phyloP scores from a whole-genome alignment of 1,284 basidiomycete genomes.

The Fereydounia khargensis region DNA sequence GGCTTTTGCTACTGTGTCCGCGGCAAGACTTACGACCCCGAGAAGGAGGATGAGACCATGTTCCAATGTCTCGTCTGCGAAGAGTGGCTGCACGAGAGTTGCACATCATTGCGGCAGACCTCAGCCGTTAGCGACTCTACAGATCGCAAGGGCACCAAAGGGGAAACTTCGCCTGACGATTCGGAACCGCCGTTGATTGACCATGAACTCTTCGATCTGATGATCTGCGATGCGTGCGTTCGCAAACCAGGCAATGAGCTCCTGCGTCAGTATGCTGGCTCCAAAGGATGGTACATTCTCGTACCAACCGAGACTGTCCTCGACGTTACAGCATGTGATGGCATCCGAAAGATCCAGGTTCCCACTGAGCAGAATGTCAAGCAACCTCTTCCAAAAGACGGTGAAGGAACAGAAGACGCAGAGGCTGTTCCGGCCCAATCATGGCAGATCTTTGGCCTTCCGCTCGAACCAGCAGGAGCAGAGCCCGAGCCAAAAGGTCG shows the following conservation, averaged over 20 bases:
- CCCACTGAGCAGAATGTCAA: conserved; percentile 20
- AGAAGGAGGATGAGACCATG: conserved; percentile 58
- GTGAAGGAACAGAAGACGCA: too few species aligned
- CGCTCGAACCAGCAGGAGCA: conserved; percentile 21
- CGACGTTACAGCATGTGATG: conserved; percentile 9
- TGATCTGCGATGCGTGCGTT: conserved; percentile 53
- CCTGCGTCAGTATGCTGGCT: conserved; percentile 40
- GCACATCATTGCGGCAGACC: conserved; percentile 35
- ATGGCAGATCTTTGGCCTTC: conserved; percentile 32
- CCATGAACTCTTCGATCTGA: conserved; percentile 43
- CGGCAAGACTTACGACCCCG: conserved; percentile 57
- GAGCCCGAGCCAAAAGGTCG: conserved; percentile 13
- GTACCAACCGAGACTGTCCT: conserved; percentile 9
- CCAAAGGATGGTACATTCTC: conserved; percentile 36
- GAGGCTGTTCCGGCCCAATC: too few species aligned
- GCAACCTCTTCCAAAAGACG: too few species aligned
- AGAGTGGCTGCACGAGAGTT: conserved; percentile 59
- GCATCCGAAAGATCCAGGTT: conserved; percentile 17
- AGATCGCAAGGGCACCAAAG: neutral
- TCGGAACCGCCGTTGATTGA: conserved; percentile 31
- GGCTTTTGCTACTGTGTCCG: conserved; percentile 58
- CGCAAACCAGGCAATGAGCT: conserved; percentile 19
- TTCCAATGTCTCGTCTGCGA: conserved; percentile 59
- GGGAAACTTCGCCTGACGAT: neutral
- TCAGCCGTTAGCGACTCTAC: neutral